These are phyloP conservation scores for Phymatotrichopsis omnivora DNA, from an alignment of 2,329 filamentous ascomycete genomes.

Conservation along the genomic window DNA sequence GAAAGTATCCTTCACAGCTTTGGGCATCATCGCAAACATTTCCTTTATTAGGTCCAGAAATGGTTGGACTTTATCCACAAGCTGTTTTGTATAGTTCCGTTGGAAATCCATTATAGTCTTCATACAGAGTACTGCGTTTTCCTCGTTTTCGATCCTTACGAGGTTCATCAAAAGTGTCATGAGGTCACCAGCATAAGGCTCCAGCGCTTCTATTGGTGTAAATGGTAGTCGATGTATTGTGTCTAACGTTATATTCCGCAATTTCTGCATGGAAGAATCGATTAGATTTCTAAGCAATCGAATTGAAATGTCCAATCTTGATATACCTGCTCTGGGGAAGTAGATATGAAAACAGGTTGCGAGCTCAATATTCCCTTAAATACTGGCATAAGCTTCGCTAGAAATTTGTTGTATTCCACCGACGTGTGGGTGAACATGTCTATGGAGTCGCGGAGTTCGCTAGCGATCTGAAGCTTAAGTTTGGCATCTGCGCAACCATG, in stretches of 20 bases:
- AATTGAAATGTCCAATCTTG: slow-evolving; percentile 27
- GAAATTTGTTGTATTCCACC: slow-evolving; percentile 65
- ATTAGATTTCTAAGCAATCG: slow-evolving; percentile 2
- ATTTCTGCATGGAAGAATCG: slow-evolving; percentile 47
- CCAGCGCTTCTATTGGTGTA: slow-evolving; percentile 67
- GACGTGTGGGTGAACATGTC: slow-evolving; percentile 68
- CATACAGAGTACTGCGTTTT: slow-evolving; percentile 96
- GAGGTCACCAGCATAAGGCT: slow-evolving; percentile 77
- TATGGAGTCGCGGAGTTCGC: slow-evolving; percentile 79
- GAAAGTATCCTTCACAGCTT: slow-evolving; percentile 88
- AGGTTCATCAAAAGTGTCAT: slow-evolving; percentile 84
- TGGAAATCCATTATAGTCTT: slow-evolving; percentile 97
- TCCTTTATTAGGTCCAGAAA: slow-evolving; percentile 90
- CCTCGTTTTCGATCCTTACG: slow-evolving; percentile 88
- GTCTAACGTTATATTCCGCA: slow-evolving; percentile 87
- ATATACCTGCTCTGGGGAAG: slow-evolving; percentile 78
- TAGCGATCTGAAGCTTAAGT: slow-evolving; percentile 69
- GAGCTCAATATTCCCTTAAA: slow-evolving; percentile 78
- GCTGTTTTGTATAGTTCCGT: slow-evolving; percentile 77
- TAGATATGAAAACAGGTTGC: slow-evolving; percentile 81
- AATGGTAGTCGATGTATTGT: slow-evolving; percentile 79
- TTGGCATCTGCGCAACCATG: slow-evolving; percentile 54
- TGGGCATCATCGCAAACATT: slow-evolving; percentile 90
- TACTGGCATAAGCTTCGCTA: slow-evolving; percentile 79
- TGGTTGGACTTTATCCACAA: slow-evolving; percentile 70